phyloP scores from a whole-genome alignment of 208 protist genomes.

The Trypanosoma grayi region DNA sequence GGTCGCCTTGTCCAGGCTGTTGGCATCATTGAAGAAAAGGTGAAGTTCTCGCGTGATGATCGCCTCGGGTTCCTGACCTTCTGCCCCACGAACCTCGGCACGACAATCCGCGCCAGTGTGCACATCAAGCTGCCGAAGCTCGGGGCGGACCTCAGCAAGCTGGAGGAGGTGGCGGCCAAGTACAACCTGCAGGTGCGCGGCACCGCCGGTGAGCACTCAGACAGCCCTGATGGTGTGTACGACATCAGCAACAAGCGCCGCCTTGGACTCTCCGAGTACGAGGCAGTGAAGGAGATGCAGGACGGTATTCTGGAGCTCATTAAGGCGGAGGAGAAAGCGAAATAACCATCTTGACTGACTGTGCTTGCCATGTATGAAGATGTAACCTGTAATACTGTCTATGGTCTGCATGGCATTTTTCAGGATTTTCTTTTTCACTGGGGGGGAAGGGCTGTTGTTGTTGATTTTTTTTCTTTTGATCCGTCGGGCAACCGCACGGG shows the following conservation, averaged over 20 bases:
- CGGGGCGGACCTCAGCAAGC: constrained; percentile 34
- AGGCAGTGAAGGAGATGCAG: constrained; percentile 55
- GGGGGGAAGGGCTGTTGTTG: too few species aligned
- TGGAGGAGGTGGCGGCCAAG: constrained; percentile 47
- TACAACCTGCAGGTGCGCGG: constrained; percentile 59
- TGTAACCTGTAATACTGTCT: neutral
- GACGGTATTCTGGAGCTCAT: constrained; percentile 61
- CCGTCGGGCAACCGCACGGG: too few species aligned
- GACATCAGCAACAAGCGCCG: constrained; percentile 72
- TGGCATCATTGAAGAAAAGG: constrained; percentile 37
- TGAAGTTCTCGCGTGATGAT: constrained; percentile 48
- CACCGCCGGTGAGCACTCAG: constrained; percentile 54
- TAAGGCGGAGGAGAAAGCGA: constrained; percentile 36
- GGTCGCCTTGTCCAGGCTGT: constrained; percentile 39
- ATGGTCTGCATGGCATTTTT: neutral
- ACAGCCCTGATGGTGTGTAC: constrained; percentile 44
- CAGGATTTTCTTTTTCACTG: neutral
- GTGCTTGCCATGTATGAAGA: neutral
- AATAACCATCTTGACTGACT: neutral
- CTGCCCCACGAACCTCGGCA: constrained; percentile 66
- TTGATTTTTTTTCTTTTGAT: constrained; percentile 1
- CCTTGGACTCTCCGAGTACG: constrained; percentile 48
- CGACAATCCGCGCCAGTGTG: constrained; percentile 49
- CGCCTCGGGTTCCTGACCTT: constrained; percentile 52
- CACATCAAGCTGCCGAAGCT: constrained; percentile 60